These are phyloP conservation scores for Cladosporium sp. DNA, from an alignment of 2,329 filamentous ascomycete species.

Conservation along the genomic window DNA sequence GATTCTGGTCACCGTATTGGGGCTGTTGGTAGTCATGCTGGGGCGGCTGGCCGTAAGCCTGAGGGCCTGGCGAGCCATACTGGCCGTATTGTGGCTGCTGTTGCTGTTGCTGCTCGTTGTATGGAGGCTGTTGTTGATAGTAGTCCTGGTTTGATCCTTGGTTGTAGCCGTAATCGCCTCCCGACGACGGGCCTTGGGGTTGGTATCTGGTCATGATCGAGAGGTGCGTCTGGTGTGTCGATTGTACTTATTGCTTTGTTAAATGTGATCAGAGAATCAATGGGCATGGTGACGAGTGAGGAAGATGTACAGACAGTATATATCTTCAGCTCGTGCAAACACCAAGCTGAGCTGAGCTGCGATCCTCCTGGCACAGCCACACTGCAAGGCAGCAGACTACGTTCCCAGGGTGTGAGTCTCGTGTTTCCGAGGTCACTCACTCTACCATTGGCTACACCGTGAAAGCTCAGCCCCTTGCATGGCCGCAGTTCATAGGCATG, in stretches of 20 bases:
- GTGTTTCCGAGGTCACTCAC: too few species aligned
- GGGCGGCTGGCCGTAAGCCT: slow-evolving; percentile 14
- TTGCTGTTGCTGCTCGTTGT: slow-evolving; percentile 9
- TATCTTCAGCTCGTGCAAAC: neutral
- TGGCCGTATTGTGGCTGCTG: slow-evolving; percentile 15
- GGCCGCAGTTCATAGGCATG: too few species aligned
- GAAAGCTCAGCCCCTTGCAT: neutral
- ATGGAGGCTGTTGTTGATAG: slow-evolving; percentile 8
- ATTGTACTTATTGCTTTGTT: neutral
- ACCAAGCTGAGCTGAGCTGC: neutral
- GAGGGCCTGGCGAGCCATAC: slow-evolving; percentile 7
- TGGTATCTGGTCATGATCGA: slow-evolving; percentile 18
- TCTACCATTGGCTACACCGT: too few species aligned
- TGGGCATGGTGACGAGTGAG: too few species aligned
- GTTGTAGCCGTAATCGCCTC: slow-evolving; percentile 14
- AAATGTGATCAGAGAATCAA: too few species aligned
- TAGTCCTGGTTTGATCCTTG: slow-evolving; percentile 12
- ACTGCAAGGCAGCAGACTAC: too few species aligned
- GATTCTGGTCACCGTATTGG: slow-evolving; percentile 17
- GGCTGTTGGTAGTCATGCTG: slow-evolving; percentile 14
- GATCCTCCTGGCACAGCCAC: too few species aligned
- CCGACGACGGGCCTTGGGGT: slow-evolving; percentile 10
- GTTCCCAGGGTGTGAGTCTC: too few species aligned
- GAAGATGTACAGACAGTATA: too few species aligned
- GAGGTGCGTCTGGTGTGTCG: too few species aligned